These are phyloP conservation scores for Kuraishia floccosa DNA, from an alignment of 805 yeast genomes.

Conservation along the genomic window DNA sequence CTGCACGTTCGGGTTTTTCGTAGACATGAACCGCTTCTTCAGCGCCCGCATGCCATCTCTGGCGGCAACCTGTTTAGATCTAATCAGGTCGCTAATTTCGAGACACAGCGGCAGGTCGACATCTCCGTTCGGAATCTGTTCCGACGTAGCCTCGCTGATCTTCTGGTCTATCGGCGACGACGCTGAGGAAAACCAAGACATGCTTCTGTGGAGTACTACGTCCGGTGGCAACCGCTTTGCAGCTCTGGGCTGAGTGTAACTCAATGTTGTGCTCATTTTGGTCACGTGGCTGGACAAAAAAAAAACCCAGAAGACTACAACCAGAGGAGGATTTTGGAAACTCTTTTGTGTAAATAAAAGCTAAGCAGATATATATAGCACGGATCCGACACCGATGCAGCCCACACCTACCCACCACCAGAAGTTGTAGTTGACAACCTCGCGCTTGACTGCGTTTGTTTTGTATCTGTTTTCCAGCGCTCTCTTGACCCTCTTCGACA, in stretches of 20 bases:
- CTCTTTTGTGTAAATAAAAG: background rate
- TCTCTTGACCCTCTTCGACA: constrained; percentile 44
- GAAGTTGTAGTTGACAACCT: constrained; percentile 26
- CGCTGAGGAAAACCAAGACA: constrained; percentile 42
- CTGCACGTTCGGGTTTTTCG: constrained; percentile 72
- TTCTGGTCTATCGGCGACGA: constrained; percentile 40
- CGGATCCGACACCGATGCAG: constrained; percentile 16
- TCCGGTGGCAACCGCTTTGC: background rate
- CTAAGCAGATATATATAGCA: background rate
- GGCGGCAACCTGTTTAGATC: constrained; percentile 70
- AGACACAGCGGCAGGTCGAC: constrained; percentile 59
- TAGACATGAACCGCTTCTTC: constrained; percentile 55
- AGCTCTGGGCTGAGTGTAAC: too few relatives aligned
- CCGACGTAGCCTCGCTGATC: constrained; percentile 73
- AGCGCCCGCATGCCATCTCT: constrained; percentile 79
- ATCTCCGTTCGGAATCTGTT: constrained; percentile 87
- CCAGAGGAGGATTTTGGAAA: too few relatives aligned
- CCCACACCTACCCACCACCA: constrained; percentile 51
- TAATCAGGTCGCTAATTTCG: constrained; percentile 78
- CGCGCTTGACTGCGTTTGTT: constrained; percentile 54
- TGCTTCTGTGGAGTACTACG: too few relatives aligned
- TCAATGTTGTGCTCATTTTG: too few relatives aligned
- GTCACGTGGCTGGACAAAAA: too few relatives aligned
- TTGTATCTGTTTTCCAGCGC: constrained; percentile 69
- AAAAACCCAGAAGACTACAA: too few relatives aligned